phyloP scores from a whole-genome alignment of 192 early-diverging fungal genomes.

The Coemansia biformis region DNA sequence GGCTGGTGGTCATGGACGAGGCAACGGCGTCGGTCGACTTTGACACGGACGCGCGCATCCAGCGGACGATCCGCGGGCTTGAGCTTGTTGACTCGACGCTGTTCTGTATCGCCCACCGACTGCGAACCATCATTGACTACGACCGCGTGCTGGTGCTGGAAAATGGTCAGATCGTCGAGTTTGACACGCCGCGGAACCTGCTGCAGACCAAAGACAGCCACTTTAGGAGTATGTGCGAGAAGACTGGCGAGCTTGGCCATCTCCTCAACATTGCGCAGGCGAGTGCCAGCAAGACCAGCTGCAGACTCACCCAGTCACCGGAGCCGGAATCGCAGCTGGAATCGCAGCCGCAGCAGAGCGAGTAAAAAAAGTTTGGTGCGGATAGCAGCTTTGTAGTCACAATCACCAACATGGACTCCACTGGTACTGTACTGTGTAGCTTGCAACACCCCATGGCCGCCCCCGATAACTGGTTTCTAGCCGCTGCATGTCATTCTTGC shows the following conservation, averaged over 20 bases:
- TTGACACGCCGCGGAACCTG: constrained; percentile 70
- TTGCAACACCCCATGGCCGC: too few species aligned
- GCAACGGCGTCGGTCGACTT: constrained; percentile 88
- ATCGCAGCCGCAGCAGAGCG: too few species aligned
- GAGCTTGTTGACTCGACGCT: constrained; percentile 70
- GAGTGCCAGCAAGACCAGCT: too few species aligned
- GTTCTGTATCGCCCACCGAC: constrained; percentile 87
- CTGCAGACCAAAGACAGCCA: constrained; percentile 56
- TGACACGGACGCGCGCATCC: constrained; percentile 81
- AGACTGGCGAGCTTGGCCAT: constrained; percentile 72
- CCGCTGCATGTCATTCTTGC: too few species aligned
- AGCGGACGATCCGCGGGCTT: constrained; percentile 75
- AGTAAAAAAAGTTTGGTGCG: too few species aligned
- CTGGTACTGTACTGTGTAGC: too few species aligned
- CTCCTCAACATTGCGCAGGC: too few species aligned
- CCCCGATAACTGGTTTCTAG: too few species aligned
- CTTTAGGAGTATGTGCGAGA: constrained; percentile 78
- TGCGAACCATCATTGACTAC: constrained; percentile 80
- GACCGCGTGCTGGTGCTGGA: constrained; percentile 82
- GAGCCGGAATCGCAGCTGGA: too few species aligned
- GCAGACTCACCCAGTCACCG: too few species aligned
- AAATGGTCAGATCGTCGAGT: constrained; percentile 71
- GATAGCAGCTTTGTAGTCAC: too few species aligned
- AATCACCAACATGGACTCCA: too few species aligned
- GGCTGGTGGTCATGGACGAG: constrained; percentile 79